A percentile compares a stretch with the other conserved stretches of the same genome.
These are phyloP conservation scores for Cucurbita moschata DNA, from an alignment of 306 rosid genomes.

Conservation along the genomic window DNA sequence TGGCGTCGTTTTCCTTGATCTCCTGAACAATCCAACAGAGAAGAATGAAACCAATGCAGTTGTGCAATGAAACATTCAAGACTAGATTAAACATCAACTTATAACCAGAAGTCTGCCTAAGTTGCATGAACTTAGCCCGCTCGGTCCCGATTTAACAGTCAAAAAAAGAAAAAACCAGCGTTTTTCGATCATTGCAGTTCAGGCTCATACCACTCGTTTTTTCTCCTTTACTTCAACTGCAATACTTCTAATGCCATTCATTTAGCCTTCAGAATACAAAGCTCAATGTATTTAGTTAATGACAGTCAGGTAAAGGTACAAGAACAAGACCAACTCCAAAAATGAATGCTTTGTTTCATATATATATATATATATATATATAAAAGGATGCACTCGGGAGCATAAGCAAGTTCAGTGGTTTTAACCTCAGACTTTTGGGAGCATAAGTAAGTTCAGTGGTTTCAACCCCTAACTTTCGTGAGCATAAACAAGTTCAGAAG, in stretches of 20 bases:
- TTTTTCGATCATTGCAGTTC: background rate
- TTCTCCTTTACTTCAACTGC: background rate
- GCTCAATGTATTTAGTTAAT: background rate
- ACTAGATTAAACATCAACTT: background rate
- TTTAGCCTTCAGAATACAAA: background rate
- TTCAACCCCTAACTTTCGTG: too few relatives aligned
- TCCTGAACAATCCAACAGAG: constrained; percentile 25
- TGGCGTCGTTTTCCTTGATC: constrained; percentile 53
- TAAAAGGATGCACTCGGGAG: too few relatives aligned
- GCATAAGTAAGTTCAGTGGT: too few relatives aligned
- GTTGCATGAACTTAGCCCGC: background rate
- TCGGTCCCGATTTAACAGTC: background rate
- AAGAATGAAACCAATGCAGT: background rate
- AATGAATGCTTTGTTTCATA: background rate
- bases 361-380: background rate
- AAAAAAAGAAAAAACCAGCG: background rate
- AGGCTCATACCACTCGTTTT: background rate
- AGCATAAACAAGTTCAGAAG: too few relatives aligned
- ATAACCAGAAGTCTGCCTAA: background rate
- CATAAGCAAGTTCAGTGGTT: too few relatives aligned
- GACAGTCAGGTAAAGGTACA: background rate
- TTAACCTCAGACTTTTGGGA: too few relatives aligned
- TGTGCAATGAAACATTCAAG: background rate
- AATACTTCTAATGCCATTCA: background rate
- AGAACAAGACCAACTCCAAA: background rate